Conservation (phyloP, 2,329 filamentous ascomycete species). For the Annulohypoxylon truncatum region DNA sequence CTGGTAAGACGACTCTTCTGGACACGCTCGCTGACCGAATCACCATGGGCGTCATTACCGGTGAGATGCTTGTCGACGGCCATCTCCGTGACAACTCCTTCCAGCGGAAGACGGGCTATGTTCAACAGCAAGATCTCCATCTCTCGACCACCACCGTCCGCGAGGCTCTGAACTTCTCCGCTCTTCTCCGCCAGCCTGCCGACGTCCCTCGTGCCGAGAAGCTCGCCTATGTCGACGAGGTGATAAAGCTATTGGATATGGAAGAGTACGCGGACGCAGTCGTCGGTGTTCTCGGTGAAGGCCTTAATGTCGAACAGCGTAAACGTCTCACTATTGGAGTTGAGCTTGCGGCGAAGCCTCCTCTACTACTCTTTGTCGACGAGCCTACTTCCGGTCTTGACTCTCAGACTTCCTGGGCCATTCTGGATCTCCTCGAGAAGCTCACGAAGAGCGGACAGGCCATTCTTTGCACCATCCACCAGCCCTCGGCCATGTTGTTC, state of each 20-base stretch:
- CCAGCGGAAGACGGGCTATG: constrained; percentile 92
- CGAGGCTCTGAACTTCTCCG: constrained; percentile 88
- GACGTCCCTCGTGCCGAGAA: constrained; percentile 80
- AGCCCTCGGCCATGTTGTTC: constrained; percentile 95
- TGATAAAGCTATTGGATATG: constrained; percentile 93
- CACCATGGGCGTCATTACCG: constrained; percentile 88
- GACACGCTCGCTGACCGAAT: constrained; percentile 87
- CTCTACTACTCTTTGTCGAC: constrained; percentile 89
- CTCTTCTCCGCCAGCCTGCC: constrained; percentile 84
- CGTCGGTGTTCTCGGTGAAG: constrained; percentile 90
- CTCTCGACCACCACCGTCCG: constrained; percentile 86
- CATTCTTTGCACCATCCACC: constrained; percentile 96
- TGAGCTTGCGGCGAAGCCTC: constrained; percentile 93
- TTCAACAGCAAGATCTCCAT: constrained; percentile 93
- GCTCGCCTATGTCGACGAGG: constrained; percentile 86
- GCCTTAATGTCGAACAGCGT: constrained; percentile 77
- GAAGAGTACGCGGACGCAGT: constrained; percentile 89
- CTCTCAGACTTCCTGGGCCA: constrained; percentile 93
- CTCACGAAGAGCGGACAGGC: constrained; percentile 89
- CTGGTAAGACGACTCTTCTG: constrained; percentile 92
- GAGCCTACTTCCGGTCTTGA: constrained; percentile 96
- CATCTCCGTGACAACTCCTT: constrained; percentile 81
- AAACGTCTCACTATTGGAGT: constrained; percentile 92
- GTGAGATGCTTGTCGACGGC: constrained; percentile 79
- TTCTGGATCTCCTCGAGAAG: constrained; percentile 88